phyloP scores from a whole-genome alignment of 345 rosid genomes.

The Acer yangbiense region DNA sequence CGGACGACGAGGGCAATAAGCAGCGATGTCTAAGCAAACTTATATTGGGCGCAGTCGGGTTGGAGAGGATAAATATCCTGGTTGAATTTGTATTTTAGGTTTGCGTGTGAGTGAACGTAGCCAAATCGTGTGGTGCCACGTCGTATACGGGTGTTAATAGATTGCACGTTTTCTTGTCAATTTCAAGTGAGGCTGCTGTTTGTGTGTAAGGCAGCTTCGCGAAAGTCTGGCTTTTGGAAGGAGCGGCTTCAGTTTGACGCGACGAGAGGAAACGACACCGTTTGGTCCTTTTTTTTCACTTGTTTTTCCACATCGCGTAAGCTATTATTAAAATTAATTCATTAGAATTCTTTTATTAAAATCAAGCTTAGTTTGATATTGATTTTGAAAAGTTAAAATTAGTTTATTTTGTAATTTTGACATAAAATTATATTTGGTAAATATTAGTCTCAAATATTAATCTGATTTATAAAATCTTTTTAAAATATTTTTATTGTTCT shows the following conservation, averaged over 20 bases:
- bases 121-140: constrained; percentile 23
- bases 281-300: background rate
- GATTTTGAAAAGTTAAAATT: too few relatives aligned
- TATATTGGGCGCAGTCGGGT: constrained; percentile 18
- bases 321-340: too few relatives aligned
- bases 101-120: background rate
- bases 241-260: background rate
- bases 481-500: too few relatives aligned
- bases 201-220: background rate
- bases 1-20: constrained; percentile 2
- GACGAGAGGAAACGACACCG: background rate
- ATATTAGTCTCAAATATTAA: too few relatives aligned
- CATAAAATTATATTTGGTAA: too few relatives aligned
- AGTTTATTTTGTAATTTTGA: too few relatives aligned
- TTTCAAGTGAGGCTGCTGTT: background rate
- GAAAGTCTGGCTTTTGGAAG: background rate
- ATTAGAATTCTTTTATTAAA: too few relatives aligned
- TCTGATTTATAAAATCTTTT: too few relatives aligned
- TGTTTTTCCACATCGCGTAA: too few relatives aligned
- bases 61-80: constrained; percentile 13
- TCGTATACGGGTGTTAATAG: background rate
- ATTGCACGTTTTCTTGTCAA: background rate
- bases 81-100: background rate
- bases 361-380: too few relatives aligned
- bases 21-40: background rate